Evolutionary conservation across 2,329 filamentous ascomycete genomes (phyloP).

Genomic region (Fulvia fulva): DNA sequence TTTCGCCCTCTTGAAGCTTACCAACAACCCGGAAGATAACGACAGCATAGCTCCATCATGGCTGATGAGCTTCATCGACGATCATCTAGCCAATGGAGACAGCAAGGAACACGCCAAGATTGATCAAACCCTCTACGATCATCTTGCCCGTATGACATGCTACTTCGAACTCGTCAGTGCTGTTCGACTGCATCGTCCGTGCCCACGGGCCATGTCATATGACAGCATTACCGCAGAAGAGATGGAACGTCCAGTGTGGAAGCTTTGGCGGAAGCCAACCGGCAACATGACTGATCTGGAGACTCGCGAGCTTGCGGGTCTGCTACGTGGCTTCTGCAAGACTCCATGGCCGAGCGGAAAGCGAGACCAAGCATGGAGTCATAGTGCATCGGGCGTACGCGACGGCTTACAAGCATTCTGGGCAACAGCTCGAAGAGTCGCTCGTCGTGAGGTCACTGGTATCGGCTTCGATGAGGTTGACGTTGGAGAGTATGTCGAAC

Average conservation of each 20-base stretch:
- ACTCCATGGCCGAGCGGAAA: slow-evolving; percentile 1
- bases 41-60: neutral
- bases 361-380: neutral
- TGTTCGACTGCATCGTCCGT: neutral
- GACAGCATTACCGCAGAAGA: neutral
- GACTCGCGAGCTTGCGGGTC: neutral
- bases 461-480: neutral
- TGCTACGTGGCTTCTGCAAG: neutral
- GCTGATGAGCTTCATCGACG: neutral
- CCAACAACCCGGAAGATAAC: neutral
- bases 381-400: neutral
- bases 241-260: neutral
- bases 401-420: neutral
- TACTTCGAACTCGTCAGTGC: neutral
- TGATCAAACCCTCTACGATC: neutral
- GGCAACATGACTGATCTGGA: neutral
- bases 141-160: neutral
- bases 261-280: neutral
- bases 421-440: neutral
- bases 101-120: neutral
- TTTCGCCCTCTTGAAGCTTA: neutral
- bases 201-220: neutral
- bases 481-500: neutral
- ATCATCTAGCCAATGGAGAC: neutral
- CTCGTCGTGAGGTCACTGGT: neutral